Conservation (phyloP, 495 filamentous ascomycete species). For the Trichoderma gamsii region DNA sequence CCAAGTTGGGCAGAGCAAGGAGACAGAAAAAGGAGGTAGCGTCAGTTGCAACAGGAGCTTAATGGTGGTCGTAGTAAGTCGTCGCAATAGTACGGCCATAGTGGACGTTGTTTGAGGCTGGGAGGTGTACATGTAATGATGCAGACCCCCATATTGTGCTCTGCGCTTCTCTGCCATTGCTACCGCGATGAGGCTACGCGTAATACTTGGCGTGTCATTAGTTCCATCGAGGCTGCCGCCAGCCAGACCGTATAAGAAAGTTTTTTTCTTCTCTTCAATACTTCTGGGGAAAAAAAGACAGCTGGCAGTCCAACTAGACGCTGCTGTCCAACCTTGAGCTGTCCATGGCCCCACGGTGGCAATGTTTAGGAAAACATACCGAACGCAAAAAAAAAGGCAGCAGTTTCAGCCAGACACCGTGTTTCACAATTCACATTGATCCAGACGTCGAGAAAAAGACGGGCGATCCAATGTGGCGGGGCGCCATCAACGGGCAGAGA, state of each 20-base stretch:
- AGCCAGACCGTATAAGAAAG: neutral
- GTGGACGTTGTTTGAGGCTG: neutral
- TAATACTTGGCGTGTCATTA: neutral
- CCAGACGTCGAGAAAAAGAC: neutral
- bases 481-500: constrained; percentile 12
- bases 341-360: constrained; percentile 3
- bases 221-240: neutral
- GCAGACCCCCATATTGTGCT: neutral
- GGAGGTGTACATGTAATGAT: neutral
- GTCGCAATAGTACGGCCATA: neutral
- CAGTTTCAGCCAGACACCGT: neutral
- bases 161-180: neutral
- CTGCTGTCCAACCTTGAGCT: neutral
- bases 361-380: neutral
- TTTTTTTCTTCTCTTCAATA: neutral
- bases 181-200: neutral
- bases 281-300: neutral
- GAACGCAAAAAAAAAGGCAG: neutral
- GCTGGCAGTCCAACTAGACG: neutral
- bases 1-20: neutral
- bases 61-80: neutral
- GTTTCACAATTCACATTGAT: constrained; percentile 3
- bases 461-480: neutral
- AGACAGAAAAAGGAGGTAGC: neutral
- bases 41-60: neutral